Evolutionary conservation across 2,329 filamentous ascomycete species (phyloP), one percentile per base, ranked within the genome.

Genomic region (Trichoderma oligosporum): DNA sequence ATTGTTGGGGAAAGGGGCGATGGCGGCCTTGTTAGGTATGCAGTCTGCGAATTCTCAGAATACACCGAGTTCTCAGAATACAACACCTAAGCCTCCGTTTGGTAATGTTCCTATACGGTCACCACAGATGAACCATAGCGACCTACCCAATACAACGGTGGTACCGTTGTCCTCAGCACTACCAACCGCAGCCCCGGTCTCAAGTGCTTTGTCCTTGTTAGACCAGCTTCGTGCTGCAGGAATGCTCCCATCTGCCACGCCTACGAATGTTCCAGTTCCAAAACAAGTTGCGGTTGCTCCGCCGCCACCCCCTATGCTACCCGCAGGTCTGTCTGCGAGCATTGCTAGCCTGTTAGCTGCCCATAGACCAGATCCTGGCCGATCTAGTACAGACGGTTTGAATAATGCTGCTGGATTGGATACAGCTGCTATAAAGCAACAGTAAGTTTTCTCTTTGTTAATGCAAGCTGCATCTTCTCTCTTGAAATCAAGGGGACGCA

Each of bases 151-250:
- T 33, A 29, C 54, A 22, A 46, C 45, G 6, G 35, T 16, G 12
- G 22, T 35, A 29, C 41, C 41, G 38, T 42, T 42, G 11, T 11
- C 41, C 9, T 27, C 36, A 42, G n/a, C n/a, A n/a, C n/a, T n/a
- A n/a, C n/a, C n/a, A n/a, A n/a, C 51, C 7, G 31, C 41, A 31
- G 41, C 51, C 24, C 22, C 51, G 16, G 31, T 7, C 41, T 27
- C 51, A 20, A 44, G 11, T 38, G 51, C 58, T 16, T 46, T 42
- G 4, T 60, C 84, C 22, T 71, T 92, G 22, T 74, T 92, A 61
- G 84, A 85, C 16, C 83, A 84, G 67, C 75, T 92, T 57, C 80
- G 86, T 58, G 82, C 83, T 60, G 85, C 86, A 7, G 88, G 88
- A 18, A 77, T 91, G 58, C 74, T 92, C 27, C 72, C 79, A 27